These are phyloP conservation scores for Zostera marina DNA, from an alignment of 116 monocot species.

Conservation along the genomic window DNA sequence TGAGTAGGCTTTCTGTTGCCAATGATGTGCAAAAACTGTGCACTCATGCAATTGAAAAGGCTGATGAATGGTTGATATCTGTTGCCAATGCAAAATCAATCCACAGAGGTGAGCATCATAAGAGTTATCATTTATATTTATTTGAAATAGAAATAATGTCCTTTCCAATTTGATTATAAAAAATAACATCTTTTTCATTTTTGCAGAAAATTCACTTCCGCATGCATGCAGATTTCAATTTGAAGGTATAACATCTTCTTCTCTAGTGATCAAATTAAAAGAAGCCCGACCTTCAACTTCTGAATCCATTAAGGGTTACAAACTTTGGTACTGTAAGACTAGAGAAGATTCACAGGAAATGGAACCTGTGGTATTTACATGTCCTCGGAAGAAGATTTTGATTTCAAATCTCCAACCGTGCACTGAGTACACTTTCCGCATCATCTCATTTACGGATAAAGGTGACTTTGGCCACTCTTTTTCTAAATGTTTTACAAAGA, in stretches of 20 bases:
- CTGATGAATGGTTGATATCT: constrained; percentile 51
- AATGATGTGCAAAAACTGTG: constrained; percentile 73
- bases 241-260: constrained; percentile 72
- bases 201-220: constrained; percentile 70
- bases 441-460: constrained; percentile 76
- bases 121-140: neutral
- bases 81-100: constrained; percentile 15
- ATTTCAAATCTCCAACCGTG: constrained; percentile 81
- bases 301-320: constrained; percentile 54
- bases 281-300: constrained; percentile 29
- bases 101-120: constrained; percentile 27
- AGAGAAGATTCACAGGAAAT: constrained; percentile 32
- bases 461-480: constrained; percentile 86
- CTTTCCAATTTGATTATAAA: constrained; percentile 3
- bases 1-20: constrained; percentile 70
- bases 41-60: constrained; percentile 68
- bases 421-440: constrained; percentile 73
- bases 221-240: constrained; percentile 83
- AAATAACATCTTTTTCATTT: constrained; percentile 1
- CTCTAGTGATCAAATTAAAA: constrained; percentile 62
- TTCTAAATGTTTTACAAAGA: constrained; percentile 77
- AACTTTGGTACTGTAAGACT: constrained; percentile 77
- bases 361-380: constrained; percentile 58
- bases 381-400: constrained; percentile 54
- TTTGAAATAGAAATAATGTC: neutral